Base-by-base conservation (phyloP, 257 asterid genomes). In the Anisodus acutangulus region DNA sequence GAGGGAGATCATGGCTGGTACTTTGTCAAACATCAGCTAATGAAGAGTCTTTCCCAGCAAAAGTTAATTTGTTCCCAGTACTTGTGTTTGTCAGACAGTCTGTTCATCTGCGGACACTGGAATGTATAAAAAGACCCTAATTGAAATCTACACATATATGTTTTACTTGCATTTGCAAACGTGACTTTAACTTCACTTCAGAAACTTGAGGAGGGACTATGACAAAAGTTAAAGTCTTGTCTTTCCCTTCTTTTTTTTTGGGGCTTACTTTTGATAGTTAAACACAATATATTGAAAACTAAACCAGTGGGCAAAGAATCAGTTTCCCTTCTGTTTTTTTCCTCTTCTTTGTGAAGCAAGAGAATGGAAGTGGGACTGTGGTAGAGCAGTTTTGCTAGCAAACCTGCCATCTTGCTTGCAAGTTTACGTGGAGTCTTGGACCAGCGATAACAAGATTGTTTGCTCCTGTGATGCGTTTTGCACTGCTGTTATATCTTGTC, bases 321-420 rank as follows among this genome's bases (percentile, higher is more conserved):
- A 37, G 22, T 74, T 39, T 69, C 19, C 8, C 54, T 16, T 39
- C 15, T 69, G 22, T 41, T 70, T 63, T 63, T 11, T 70, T 70
- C 62, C 53, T 54, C 63, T 19, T 47, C 43, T 26, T 31, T 51
- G 15, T 53, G 81, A 76, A 51, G 81, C 45, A 31, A 76, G 81
- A 76, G 26, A 53, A 53, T 51, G 64, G 49, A 53, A 76, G 49
- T 76, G 63, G 47, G 11, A 26, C 0, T 66, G 19, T 31, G 35
- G 35, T 26, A 76, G 64, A 76, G 64, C 47, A 76, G 62, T 51
- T 76, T 22, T 53, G 15, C 81, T 49, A 53, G 60, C 43, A 2
- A 76, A 76, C 63, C 41, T 76, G 64, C 45, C 81, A 13, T 74
- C 26, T 76, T 76, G 81, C 59, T 51, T 22, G 63, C 63, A 51